These are phyloP conservation scores for Termitomyces sp. DNA, from an alignment of 768 basidiomycete species.

Conservation along the genomic window DNA sequence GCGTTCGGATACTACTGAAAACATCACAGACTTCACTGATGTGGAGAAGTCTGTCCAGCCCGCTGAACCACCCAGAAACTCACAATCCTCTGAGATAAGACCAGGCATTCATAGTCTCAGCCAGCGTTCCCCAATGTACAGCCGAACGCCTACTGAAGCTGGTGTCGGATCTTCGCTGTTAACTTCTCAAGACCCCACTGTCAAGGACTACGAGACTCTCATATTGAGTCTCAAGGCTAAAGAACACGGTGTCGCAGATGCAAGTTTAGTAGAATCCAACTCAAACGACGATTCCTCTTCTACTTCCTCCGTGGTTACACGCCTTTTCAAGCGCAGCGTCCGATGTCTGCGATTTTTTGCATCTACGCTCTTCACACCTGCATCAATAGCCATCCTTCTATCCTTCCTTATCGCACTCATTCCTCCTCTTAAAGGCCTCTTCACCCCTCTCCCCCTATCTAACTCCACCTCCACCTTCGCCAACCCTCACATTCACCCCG, in stretches of 20 bases:
- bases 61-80: not conserved
- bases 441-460: conserved; percentile 29
- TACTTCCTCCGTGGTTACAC: not conserved
- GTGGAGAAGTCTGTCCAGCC: not conserved
- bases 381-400: conserved; percentile 39
- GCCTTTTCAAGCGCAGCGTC: not conserved
- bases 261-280: not conserved
- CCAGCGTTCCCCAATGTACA: too few relatives aligned
- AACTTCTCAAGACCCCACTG: conserved; percentile 10
- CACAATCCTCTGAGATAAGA: not conserved
- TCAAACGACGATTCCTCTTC: not conserved
- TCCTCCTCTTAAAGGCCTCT: conserved; percentile 47
- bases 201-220: conserved; percentile 1
- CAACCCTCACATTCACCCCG: conserved; percentile 28
- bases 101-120: not conserved
- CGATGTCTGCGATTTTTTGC: conserved; percentile 15
- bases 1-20: not conserved
- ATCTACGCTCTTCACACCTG: conserved; percentile 32
- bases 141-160: conserved; percentile 7
- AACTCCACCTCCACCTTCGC: conserved; percentile 12
- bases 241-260: not conserved
- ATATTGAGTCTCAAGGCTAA: not conserved
- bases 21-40: not conserved
- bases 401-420: conserved; percentile 45
- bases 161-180: conserved; percentile 1